Evolutionary conservation across 352 stramenopile genomes (phyloP), one percentile per base, ranked within the genome.

Genomic region (Globisporangium camurandrum): DNA sequence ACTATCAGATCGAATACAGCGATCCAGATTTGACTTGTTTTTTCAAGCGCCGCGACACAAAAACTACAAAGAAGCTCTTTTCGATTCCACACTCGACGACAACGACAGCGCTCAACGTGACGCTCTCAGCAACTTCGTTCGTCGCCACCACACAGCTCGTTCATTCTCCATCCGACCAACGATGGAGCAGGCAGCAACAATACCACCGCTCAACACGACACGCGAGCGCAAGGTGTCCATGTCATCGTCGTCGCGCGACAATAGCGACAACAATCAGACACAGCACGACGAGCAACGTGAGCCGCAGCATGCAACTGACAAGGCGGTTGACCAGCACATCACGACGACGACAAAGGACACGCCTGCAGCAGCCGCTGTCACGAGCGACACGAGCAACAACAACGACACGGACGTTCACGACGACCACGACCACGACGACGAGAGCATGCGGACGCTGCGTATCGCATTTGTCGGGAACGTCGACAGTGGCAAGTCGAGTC

Each of bases 401-500:
- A 16, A 23, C n/a, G 37, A 23, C 20, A 23, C 36, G 19, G 39
- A 30, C 43, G 22, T 17, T 14, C 36, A 28, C 11, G 22, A 46
- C 5, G 44, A 51, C 23, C 34, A 44, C 7, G 64, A 66, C 46
- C 39, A 40, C 0, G 54, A 56, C 11, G 58, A 78, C 41, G 74
- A 86, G 48, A 58, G 30, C 46, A 56, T 89, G 52, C 80, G 79
- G 19, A 93, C 82, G 42, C 56, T 96, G 40, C 78, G 85, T 2
- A 69, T 96, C 42, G 87, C 87, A 24, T 94, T 95, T 38, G 88
- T 97, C 37, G 88, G 88, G 34, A 97, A 97, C 56, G 88, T 97
- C 27, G 87, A 97, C 67, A 91, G 78, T 54, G 90, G 91, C 59
- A 97, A 97, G 71, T 96, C 86, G 23, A 97, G 86, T 43, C 65